Percentiles rank a stretch among this genome's conserved stretches.
These are phyloP conservation scores for Tausonia pullulans DNA, from an alignment of 1,284 basidiomycete genomes.

Conservation along the genomic window DNA sequence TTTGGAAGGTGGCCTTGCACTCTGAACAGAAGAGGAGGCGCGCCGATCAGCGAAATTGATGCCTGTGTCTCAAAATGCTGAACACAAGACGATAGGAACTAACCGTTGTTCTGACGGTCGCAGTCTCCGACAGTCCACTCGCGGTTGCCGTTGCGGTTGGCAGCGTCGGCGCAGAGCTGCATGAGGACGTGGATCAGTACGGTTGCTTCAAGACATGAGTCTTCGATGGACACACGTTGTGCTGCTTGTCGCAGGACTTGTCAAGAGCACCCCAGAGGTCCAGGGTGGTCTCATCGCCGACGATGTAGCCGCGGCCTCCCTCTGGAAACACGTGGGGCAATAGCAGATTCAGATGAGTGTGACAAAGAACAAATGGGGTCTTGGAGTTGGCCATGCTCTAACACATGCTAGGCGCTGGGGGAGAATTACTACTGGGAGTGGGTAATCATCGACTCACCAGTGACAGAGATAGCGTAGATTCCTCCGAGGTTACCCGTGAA, in stretches of 20 bases:
- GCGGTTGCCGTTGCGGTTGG: background rate
- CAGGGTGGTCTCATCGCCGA: background rate
- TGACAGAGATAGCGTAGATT: constrained; percentile 21
- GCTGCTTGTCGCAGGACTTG: constrained; percentile 3
- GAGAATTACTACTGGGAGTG: no score
- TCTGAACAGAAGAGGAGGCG: background rate
- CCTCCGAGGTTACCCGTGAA: constrained; percentile 24
- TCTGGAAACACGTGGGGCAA: background rate
- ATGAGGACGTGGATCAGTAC: no score
- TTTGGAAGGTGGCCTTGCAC: background rate
- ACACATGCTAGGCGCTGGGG: no score
- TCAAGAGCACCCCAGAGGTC: background rate
- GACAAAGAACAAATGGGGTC: no score
- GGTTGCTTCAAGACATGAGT: no score
- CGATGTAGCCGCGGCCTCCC: background rate
- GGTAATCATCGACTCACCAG: background rate
- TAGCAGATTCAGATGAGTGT: no score
- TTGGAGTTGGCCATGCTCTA: no score
- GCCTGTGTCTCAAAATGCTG: background rate
- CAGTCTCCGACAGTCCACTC: background rate
- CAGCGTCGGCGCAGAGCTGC: background rate
- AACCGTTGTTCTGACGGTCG: background rate
- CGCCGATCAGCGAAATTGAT: background rate
- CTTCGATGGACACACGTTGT: background rate
- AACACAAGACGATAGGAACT: background rate